Base-by-base conservation (phyloP, 805 yeast genomes). In the Candida boidinii region DNA sequence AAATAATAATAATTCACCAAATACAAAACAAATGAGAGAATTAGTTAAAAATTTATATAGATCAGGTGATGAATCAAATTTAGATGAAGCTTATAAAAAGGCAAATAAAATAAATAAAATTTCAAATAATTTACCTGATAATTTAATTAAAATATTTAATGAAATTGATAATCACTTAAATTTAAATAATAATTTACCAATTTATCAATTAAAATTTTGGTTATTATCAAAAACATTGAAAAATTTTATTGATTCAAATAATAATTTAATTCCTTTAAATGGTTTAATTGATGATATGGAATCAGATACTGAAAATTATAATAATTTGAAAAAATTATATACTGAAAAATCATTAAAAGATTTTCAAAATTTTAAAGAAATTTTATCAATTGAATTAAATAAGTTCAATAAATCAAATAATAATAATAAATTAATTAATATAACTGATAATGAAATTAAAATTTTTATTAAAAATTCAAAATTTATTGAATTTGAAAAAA, bases 251-350 rank as follows among this genome's bases (percentile, higher is more conserved):
- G 54, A 59, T 16, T 46, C 53, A 13, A 47, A 55, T 29, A 44
- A 49, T 4, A 50, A 58, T 5, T 59, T 84, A n/a, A n/a, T n/a
- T n/a, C 95, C 95, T 0, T 54, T 85, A 2, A 65, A 79, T 3
- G 95, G 94, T 0, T 68, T 60, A 1, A 49, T 88, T 5, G 95
- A 95, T 0, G 97, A 88, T 51, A 90, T 90, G 96, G 80, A 83
- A 15, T 73, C 95, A 0, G 74, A 76, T 39, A 79, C 95, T 0
- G 53, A 56, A 7, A 62, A 62, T 35, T 90, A 82, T 51, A 62
- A 79, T 2, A 52, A 46, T 7, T 54, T 90, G 23, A 81, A 77
- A 49, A 47, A 47, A 0, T 44, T 85, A 3, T 90, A 84, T 48
- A 52, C 66, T 13, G 56, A 50, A 1, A 79, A 79, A 45, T 77